Evolutionary conservation across 345 rosid species (phyloP).

Genomic region (Excoecaria agallocha): DNA sequence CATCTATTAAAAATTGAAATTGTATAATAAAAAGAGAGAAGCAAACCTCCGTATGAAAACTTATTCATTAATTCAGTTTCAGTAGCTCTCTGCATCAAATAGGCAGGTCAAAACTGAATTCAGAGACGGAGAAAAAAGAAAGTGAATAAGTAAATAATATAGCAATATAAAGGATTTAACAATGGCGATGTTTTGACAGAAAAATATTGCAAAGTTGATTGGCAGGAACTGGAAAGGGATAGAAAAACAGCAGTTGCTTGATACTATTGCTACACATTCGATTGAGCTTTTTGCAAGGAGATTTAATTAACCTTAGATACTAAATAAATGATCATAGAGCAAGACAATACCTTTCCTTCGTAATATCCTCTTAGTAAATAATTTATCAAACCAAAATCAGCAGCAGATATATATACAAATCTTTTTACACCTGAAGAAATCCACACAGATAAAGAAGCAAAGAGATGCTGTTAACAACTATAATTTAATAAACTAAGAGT

Average conservation of each 20-base stretch:
- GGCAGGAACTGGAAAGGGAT: not conserved
- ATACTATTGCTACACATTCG: not conserved
- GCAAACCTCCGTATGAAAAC: constrained; percentile 44
- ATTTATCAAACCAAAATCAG: constrained; percentile 54
- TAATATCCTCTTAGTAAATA: constrained; percentile 50
- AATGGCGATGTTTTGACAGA: not conserved
- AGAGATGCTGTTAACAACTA: not conserved
- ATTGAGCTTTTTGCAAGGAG: not conserved
- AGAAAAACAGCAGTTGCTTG: constrained; percentile 1
- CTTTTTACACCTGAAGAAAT: constrained; percentile 49
- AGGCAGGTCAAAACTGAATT: not conserved
- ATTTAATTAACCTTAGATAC: not conserved
- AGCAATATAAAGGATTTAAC: not conserved
- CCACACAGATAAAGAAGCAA: not conserved
- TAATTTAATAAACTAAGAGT: no score
- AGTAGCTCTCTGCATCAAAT: constrained; percentile 49
- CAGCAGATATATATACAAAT: constrained; percentile 61
- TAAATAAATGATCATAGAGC: not conserved
- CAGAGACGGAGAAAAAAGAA: not conserved
- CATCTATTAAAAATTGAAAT: not conserved
- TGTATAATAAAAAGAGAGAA: not conserved
- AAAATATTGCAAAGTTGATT: not conserved
- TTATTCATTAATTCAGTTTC: constrained; percentile 46
- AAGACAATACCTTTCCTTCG: constrained; percentile 56
- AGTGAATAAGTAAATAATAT: not conserved